phyloP scores from a whole-genome alignment of 2,329 filamentous ascomycete species.

The Penicillium carneum region DNA sequence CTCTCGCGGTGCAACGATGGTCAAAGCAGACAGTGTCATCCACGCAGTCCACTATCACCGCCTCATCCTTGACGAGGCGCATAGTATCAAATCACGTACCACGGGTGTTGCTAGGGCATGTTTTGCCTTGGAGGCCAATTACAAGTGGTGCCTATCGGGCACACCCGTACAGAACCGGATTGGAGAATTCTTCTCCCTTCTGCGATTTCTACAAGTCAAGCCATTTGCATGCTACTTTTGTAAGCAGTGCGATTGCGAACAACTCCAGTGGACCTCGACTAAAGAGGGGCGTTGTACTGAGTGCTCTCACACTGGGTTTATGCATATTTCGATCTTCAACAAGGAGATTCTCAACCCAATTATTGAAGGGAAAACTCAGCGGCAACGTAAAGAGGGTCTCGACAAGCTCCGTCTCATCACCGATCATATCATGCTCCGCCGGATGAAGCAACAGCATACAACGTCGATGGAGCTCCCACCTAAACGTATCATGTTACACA shows the following conservation, averaged over 20 bases:
- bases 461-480: constrained; percentile 95
- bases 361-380: constrained; percentile 61
- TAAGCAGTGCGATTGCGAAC: constrained; percentile 80
- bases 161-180: constrained; percentile 97
- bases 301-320: constrained; percentile 71
- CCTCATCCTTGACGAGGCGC: constrained; percentile 90
- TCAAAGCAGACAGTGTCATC: constrained; percentile 80
- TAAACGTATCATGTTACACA: constrained; percentile 89
- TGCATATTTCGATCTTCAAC: constrained; percentile 85
- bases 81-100: constrained; percentile 87
- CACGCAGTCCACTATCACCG: constrained; percentile 89
- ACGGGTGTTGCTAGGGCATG: constrained; percentile 94
- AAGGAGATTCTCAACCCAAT: constrained; percentile 90
- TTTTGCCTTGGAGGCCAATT: constrained; percentile 84
- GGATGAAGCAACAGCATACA: constrained; percentile 91
- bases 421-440: constrained; percentile 91
- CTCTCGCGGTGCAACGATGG: constrained; percentile 76
- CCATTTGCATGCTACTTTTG: constrained; percentile 96
- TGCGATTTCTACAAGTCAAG: constrained; percentile 86
- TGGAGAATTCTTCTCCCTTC: constrained; percentile 92
- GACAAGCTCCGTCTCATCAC: constrained; percentile 85
- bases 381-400: constrained; percentile 73
- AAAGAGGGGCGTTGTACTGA: constrained; percentile 72
- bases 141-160: constrained; percentile 94
- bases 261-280: constrained; percentile 82